Conservation (phyloP, 192 early-diverging fungal genomes). For the Pecoramyces ruminantium region DNA sequence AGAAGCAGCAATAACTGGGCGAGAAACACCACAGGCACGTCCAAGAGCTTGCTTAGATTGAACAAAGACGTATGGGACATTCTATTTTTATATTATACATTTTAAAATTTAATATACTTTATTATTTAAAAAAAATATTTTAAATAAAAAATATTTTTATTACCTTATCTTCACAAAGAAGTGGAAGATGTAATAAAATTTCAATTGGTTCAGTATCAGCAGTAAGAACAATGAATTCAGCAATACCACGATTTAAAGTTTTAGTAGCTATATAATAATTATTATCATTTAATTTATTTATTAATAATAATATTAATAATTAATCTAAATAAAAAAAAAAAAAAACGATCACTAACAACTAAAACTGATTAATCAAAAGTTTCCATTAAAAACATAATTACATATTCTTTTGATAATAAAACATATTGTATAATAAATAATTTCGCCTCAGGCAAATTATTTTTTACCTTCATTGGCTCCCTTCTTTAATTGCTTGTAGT, state of each 20-base stretch:
- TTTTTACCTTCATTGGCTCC: constrained; percentile 81
- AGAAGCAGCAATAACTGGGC: constrained; percentile 77
- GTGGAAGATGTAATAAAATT: constrained; percentile 90
- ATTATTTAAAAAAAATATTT: too few species aligned
- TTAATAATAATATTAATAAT: not conserved
- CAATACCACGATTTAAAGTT: constrained; percentile 95
- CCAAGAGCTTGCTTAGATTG: constrained; percentile 91
- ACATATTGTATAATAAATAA: not conserved
- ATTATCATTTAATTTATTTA: too few species aligned
- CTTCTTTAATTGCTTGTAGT: constrained; percentile 99
- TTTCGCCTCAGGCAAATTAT: not conserved
- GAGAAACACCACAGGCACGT: constrained; percentile 92
- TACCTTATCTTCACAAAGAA: constrained; percentile 95
- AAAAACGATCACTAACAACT: too few species aligned
- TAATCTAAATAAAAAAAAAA: too few species aligned
- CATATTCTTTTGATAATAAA: too few species aligned
- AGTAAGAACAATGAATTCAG: constrained; percentile 98
- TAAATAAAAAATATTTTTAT: too few species aligned
- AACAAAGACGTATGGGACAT: constrained; percentile 99
- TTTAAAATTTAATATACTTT: too few species aligned
- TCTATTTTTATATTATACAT: constrained; percentile 18
- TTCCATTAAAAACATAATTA: too few species aligned
- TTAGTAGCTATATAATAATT: constrained; percentile 57
- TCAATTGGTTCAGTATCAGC: constrained; percentile 96
- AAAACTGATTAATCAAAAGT: too few species aligned